phyloP scores from a whole-genome alignment of 2,329 filamentous ascomycete genomes.

The Exutisphaerella laricina region DNA sequence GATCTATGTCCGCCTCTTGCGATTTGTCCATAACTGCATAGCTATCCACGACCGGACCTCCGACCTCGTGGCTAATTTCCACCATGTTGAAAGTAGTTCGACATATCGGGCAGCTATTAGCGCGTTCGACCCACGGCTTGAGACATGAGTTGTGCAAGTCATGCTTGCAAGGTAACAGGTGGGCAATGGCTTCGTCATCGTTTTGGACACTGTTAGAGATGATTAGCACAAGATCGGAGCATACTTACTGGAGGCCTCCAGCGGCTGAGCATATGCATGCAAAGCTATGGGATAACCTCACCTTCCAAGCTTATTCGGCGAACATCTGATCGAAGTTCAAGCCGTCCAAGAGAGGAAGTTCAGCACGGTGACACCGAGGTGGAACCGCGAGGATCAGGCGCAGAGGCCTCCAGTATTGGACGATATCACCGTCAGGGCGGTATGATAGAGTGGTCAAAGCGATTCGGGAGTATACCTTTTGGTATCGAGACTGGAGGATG shows the following conservation, averaged over 20 bases:
- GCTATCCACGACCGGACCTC: constrained; percentile 55
- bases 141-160: constrained; percentile 89
- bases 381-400: constrained; percentile 18
- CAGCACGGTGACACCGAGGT: constrained; percentile 19
- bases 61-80: constrained; percentile 70
- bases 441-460: constrained; percentile 17
- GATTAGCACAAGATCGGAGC: constrained; percentile 25
- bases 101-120: constrained; percentile 97
- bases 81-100: constrained; percentile 87
- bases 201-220: constrained; percentile 25
- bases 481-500: constrained; percentile 18
- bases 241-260: constrained; percentile 30
- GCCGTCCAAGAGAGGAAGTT: constrained; percentile 37
- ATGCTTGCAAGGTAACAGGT: constrained; percentile 74
- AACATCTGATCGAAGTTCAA: constrained; percentile 34
- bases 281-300: constrained; percentile 32
- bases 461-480: constrained; percentile 32
- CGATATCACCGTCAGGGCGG: constrained; percentile 20
- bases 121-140: constrained; percentile 89
- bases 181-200: constrained; percentile 53
- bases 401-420: constrained; percentile 29
- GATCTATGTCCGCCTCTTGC: constrained; percentile 84
- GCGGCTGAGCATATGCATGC: constrained; percentile 22
- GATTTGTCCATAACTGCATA: constrained; percentile 72
- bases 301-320: constrained; percentile 38